phyloP scores from a whole-genome alignment of 2,329 filamentous ascomycete genomes.

The Aspergillus sclerotialis region DNA sequence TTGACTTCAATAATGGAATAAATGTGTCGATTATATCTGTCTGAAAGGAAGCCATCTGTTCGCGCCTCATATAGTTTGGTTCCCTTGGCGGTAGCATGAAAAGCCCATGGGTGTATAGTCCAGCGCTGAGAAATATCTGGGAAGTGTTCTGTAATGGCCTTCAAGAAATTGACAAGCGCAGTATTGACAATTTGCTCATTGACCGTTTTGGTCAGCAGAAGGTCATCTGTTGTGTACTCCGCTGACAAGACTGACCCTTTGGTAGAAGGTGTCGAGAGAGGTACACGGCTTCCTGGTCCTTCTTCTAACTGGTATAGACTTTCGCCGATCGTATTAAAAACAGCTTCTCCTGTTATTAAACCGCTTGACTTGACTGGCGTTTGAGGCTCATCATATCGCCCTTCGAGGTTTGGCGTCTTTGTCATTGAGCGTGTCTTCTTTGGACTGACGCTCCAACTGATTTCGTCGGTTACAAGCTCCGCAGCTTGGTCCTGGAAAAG shows the following conservation, averaged over 20 bases:
- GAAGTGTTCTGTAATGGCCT: constrained; percentile 1
- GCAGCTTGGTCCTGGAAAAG: background rate
- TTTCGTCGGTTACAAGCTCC: background rate
- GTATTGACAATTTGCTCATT: constrained; percentile 16
- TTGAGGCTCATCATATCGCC: no score
- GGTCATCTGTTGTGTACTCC: constrained; percentile 2
- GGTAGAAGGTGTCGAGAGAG: constrained; percentile 6
- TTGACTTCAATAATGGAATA: background rate
- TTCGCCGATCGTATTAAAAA: no score
- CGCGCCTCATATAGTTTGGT: constrained; percentile 1
- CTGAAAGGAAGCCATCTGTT: background rate
- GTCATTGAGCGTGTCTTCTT: no score
- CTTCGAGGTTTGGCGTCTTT: no score
- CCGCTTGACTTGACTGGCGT: no score
- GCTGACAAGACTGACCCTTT: no score
- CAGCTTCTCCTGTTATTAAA: no score
- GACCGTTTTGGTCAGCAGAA: constrained; percentile 8
- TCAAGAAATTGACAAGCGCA: background rate
- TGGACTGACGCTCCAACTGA: background rate
- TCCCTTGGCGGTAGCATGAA: background rate
- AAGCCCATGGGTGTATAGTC: background rate
- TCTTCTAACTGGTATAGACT: no score
- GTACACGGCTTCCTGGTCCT: no score
- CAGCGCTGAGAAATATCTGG: background rate
- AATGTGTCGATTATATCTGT: background rate